Evolutionary conservation across 345 rosid species (phyloP), one percentile per base, ranked within the genome.

Genomic region (Hypericum perforatum): DNA sequence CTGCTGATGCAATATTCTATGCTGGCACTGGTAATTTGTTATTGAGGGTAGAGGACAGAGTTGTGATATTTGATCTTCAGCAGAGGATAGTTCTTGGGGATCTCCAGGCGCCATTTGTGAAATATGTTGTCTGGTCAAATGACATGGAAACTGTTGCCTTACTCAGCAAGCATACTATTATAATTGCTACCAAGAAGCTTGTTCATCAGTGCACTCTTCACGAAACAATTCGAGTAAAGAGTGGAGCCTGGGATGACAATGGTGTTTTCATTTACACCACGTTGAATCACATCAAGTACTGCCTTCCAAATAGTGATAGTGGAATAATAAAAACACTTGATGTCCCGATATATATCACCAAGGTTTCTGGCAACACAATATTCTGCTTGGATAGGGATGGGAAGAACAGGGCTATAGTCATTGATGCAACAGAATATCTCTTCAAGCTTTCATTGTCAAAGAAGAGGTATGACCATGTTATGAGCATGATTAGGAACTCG

Each of bases 161-260:
- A 70, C 96, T 91, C 62, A 91, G 98, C 68, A 91, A 91, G 65
- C 96, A 91, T 61, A 78, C 92, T 40, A 87, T 91, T 61, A 71
- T 85, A 49, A 79, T 87, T 51, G 85, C 96, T 14, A 82, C 69
- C 76, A 91, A 85, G 69, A 85, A 75, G 69, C 92, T 91, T 59
- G 88, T 78, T 57, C 90, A 66, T 54, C 84, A 81, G 53, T 87
- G 96, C 78, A 79, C 87, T 13, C 84, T 90, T 73, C 95, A 91
- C 57, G 98, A 87, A 77, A 87, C 92, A 32, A 85, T 91, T 22
- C 86, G 95, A 38, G 88, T 91, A 51, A 87, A 91, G 56, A 85
- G 98, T 63, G 98, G 95, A 69, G 92, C 92, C 15, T 91, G 96
- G 96, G 96, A 87, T 43, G 96, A 91, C 14, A 82, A 85, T 65